Conservation (phyloP, 2,329 filamentous ascomycete genomes). For the Reticulascus tulasneorum region DNA sequence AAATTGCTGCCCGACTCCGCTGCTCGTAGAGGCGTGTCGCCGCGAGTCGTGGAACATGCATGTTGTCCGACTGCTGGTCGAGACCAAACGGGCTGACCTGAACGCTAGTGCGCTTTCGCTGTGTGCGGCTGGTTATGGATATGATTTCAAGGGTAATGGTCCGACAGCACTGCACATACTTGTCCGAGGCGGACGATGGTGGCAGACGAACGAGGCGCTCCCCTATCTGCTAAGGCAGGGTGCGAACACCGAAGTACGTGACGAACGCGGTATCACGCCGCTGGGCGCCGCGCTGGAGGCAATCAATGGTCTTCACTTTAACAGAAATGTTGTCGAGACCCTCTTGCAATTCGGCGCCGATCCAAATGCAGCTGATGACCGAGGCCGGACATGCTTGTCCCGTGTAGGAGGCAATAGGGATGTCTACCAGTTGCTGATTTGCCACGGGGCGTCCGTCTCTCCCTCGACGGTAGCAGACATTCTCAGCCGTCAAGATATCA, state of each 20-base stretch:
- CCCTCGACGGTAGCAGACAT: not conserved
- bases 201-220: constrained; percentile 1
- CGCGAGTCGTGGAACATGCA: constrained; percentile 29
- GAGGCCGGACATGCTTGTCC: constrained; percentile 1
- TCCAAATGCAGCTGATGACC: not conserved
- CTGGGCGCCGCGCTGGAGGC: not conserved
- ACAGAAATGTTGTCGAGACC: not conserved
- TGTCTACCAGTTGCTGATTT: not conserved
- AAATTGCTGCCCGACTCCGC: constrained; percentile 14
- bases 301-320: not conserved
- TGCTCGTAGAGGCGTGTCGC: constrained; percentile 23
- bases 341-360: constrained; percentile 1
- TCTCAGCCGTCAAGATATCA: not conserved
- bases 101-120: constrained; percentile 13
- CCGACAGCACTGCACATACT: not conserved
- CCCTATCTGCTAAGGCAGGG: constrained; percentile 1
- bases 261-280: not conserved
- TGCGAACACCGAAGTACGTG: not conserved
- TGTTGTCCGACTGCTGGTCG: constrained; percentile 29
- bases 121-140: not conserved
- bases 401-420: not conserved
- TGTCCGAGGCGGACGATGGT: not conserved
- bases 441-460: not conserved
- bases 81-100: constrained; percentile 25
- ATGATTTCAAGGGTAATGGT: not conserved